Conservation (phyloP, 129 eudicot species). For the Escallonia herrerae region DNA sequence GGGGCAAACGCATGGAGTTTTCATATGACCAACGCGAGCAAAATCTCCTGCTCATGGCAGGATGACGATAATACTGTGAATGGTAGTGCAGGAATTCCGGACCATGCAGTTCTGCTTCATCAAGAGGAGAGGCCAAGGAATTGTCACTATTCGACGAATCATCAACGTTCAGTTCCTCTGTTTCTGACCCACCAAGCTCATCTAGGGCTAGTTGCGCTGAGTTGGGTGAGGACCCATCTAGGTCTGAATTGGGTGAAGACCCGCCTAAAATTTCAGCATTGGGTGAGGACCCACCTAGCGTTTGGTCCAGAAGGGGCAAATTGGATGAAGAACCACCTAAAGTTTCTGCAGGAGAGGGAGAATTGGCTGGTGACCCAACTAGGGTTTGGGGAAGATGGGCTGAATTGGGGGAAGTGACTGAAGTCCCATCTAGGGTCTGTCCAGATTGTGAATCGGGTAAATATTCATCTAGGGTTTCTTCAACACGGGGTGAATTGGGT, state of each 20-base stretch:
- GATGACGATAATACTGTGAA: too few relatives aligned
- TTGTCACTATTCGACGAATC: not conserved
- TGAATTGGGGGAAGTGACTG: slow-evolving; percentile 1
- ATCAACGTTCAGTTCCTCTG: not conserved
- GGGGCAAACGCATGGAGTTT: too few relatives aligned
- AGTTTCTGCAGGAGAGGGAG: slow-evolving; percentile 1
- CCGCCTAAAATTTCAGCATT: too few relatives aligned
- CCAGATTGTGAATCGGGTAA: slow-evolving; percentile 7
- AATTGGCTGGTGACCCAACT: not conserved
- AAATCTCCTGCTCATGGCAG: too few relatives aligned
- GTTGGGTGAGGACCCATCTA: too few relatives aligned
- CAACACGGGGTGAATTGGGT: not conserved
- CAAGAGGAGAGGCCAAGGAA: too few relatives aligned
- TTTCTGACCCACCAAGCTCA: too few relatives aligned
- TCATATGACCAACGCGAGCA: too few relatives aligned
- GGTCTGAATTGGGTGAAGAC: too few relatives aligned
- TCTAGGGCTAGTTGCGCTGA: too few relatives aligned
- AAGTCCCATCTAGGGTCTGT: slow-evolving; percentile 6
- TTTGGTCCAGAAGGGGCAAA: slow-evolving; percentile 4
- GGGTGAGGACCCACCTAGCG: not conserved
- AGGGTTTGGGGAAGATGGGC: slow-evolving; percentile 11
- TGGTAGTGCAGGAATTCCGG: too few relatives aligned
- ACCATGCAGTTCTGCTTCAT: too few relatives aligned
- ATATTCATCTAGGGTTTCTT: not conserved
- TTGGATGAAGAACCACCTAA: slow-evolving; percentile 2